Evolutionary conservation across 495 filamentous ascomycete species (phyloP).

Genomic region (Immersiella caudata): DNA sequence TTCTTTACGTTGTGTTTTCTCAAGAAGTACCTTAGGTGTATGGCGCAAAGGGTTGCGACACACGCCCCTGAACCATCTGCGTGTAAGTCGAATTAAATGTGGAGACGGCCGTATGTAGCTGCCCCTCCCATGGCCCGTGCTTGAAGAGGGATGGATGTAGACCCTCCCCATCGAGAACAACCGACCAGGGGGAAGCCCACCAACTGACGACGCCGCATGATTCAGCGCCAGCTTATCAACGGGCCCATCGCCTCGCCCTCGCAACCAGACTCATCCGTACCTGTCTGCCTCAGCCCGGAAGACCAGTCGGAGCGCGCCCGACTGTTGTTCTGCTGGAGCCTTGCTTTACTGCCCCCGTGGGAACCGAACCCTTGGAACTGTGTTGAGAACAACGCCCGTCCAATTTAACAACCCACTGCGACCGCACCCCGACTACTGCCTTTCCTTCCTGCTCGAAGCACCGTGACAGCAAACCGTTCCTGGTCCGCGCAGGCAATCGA

Average conservation of each 20-base stretch:
- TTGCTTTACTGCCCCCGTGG: background rate
- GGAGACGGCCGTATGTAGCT: background rate
- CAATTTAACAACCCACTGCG: background rate
- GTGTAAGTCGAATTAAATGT: background rate
- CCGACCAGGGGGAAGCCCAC: slow-evolving; percentile 4
- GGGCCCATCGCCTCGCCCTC: background rate
- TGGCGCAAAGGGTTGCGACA: background rate
- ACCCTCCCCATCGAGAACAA: background rate
- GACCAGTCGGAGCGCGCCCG: background rate
- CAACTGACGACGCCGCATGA: slow-evolving; percentile 4
- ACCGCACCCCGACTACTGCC: background rate
- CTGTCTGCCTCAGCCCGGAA: background rate
- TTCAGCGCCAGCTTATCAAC: slow-evolving; percentile 2
- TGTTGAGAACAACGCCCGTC: background rate
- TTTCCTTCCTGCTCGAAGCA: background rate
- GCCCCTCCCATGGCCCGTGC: background rate
- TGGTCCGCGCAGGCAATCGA: background rate
- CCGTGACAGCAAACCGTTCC: background rate
- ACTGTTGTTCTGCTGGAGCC: background rate
- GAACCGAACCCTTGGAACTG: background rate
- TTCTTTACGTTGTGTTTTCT: too few species aligned
- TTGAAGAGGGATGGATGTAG: background rate
- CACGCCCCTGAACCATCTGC: background rate
- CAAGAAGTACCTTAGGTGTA: too few species aligned
- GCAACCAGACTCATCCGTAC: background rate